phyloP scores from a whole-genome alignment of 1,284 basidiomycete genomes.

The Leccinum subfulvum region DNA sequence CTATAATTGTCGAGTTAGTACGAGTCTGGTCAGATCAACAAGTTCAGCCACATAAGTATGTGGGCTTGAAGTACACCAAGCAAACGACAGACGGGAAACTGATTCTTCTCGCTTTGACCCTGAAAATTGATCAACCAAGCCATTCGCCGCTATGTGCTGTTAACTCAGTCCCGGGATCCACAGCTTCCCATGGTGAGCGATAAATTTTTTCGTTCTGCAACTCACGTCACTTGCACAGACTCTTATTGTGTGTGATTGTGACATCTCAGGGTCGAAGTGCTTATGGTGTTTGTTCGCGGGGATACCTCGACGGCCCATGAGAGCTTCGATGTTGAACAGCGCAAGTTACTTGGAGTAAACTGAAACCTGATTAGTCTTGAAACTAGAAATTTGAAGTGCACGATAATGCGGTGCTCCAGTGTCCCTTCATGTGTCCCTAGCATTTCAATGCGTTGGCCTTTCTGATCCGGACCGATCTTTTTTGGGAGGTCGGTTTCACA shows the following conservation, averaged over 20 bases:
- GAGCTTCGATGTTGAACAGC: background rate
- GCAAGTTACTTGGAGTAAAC: background rate
- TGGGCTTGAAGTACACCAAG: background rate
- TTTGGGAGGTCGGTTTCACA: background rate
- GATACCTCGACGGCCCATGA: background rate
- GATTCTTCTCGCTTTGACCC: background rate
- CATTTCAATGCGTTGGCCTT: background rate
- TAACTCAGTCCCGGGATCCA: background rate
- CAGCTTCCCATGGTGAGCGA: background rate
- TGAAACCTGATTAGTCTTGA: background rate
- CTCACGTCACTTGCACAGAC: background rate
- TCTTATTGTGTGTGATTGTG: background rate
- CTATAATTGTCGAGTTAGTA: too few species aligned
- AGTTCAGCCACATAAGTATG: too few species aligned
- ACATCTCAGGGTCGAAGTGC: background rate
- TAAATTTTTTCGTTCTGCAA: background rate
- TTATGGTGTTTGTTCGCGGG: background rate
- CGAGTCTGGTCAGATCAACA: background rate
- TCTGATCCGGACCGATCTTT: background rate
- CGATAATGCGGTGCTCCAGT: background rate
- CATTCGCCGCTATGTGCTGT: background rate
- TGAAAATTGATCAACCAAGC: background rate
- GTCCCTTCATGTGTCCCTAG: background rate
- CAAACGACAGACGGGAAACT: background rate
- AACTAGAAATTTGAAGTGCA: background rate